Evolutionary conservation across 2,329 filamentous ascomycete genomes (phyloP), one percentile per base, ranked within the genome.

Genomic region (Lasiodiplodia theobromae): DNA sequence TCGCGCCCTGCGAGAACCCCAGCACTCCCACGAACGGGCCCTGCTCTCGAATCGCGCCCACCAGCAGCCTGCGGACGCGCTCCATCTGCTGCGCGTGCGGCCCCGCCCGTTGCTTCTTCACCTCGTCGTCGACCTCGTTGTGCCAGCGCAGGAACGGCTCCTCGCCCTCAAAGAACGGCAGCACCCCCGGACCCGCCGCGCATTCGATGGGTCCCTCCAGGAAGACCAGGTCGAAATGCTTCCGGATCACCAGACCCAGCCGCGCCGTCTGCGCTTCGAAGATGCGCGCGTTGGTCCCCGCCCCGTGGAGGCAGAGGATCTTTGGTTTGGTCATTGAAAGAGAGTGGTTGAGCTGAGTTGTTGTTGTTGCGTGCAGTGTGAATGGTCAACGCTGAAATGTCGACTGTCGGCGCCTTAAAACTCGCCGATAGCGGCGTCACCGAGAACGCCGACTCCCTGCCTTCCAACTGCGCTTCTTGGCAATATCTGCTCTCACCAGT

Each of bases 161-260:
- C 69, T 83, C 86, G 70, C 88, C 84, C 56, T 85, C 86, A 77
- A 92, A 94, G 4, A 92, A 89, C 14, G 84, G 78, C 21, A 88
- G 78, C 12, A 94, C 87, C 71, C 87, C 89, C 0, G 88, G 84
- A 40, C 90, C 89, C 0, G 91, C 81, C 1, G 83, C 77, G 71
- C 87, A 90, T 67, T 85, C 82, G 77, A 89, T 91, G 1, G 91
- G 91, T 0, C 84, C 92, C 73, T 94, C 87, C 71, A 87, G 88
- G 80, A 91, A 95, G 74, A 91, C 88, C 71, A 94, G 85, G 54
- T 92, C 88, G 77, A 93, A 93, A 54, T 85, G 78, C 6, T 84
- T 77, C 53, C 80, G 76, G 0, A 93, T 60, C 2, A 73, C 53
- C 11, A 74, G 68, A 11, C 68, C 71, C 28, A 80, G 67, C 12